Conservation (phyloP, 2,329 filamentous ascomycete species). For the Allantophomopsis lycopodina region DNA sequence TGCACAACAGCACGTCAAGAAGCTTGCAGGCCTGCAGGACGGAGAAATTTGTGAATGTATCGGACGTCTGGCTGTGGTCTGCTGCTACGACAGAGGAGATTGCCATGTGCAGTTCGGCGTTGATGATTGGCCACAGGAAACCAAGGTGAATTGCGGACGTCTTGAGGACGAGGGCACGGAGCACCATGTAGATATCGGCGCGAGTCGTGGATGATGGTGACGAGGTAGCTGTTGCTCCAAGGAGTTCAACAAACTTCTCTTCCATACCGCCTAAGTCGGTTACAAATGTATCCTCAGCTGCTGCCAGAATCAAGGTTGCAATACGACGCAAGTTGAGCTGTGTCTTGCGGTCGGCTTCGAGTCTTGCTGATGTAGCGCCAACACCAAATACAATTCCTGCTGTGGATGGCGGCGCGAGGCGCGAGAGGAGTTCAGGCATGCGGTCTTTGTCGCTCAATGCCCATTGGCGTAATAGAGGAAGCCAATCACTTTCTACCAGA, state of each 20-base stretch:
- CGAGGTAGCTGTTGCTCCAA: conserved; percentile 71
- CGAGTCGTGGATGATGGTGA: conserved; percentile 85
- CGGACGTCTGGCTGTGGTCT: conserved; percentile 45
- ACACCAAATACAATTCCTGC: conserved; percentile 98
- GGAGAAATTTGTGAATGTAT: conserved; percentile 64
- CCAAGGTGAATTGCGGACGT: conserved; percentile 70
- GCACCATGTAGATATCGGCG: conserved; percentile 79
- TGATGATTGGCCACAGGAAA: conserved; percentile 80
- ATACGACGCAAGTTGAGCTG: conserved; percentile 81
- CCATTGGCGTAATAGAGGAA: conserved; percentile 76
- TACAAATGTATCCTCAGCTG: conserved; percentile 66
- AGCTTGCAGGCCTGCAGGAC: conserved; percentile 89
- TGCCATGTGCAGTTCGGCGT: conserved; percentile 69
- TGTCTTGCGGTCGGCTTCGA: conserved; percentile 90
- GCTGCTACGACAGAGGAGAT: conserved; percentile 61
- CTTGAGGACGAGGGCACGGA: conserved; percentile 69
- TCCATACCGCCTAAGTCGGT: conserved; percentile 59
- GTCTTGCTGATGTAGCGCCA: conserved; percentile 78
- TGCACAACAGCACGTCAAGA: conserved; percentile 73
- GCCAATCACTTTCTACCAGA: conserved; percentile 63
- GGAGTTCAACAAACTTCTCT: conserved; percentile 76
- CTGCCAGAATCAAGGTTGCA: conserved; percentile 65
- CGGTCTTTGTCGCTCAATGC: conserved; percentile 75
- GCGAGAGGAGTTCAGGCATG: conserved; percentile 65
- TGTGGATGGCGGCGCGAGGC: conserved; percentile 73